phyloP scores from a whole-genome alignment of 1,284 basidiomycete genomes.

The Tremellales sp. region DNA sequence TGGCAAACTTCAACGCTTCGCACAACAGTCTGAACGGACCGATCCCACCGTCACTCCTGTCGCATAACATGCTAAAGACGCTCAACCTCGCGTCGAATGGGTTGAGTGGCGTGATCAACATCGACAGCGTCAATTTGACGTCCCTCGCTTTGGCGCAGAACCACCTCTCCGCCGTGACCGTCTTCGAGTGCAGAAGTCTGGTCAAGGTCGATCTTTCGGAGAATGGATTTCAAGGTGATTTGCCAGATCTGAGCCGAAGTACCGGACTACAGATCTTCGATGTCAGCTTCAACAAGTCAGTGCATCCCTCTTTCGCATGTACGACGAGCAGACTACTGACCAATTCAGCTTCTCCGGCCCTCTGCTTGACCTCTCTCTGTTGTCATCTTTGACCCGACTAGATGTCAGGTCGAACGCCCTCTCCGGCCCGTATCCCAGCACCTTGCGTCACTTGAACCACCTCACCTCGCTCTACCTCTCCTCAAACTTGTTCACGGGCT shows the following conservation, averaged over 20 bases:
- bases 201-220: conserved; percentile 7
- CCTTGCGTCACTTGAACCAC: not conserved
- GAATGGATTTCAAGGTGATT: conserved; percentile 7
- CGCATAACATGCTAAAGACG: conserved; percentile 6
- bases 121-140: conserved; percentile 1
- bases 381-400: conserved; percentile 14
- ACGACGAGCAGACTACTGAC: not conserved
- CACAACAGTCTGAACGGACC: conserved; percentile 7
- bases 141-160: conserved; percentile 5
- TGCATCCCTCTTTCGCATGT: not conserved
- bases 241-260: conserved; percentile 13
- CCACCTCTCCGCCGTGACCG: conserved; percentile 3
- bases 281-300: conserved; percentile 15
- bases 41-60: conserved; percentile 10
- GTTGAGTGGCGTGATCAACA: conserved; percentile 5
- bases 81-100: conserved; percentile 16
- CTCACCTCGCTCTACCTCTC: conserved; percentile 17
- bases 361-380: conserved; percentile 11
- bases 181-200: conserved; percentile 1
- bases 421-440: conserved; percentile 10
- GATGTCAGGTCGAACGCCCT: conserved; percentile 17
- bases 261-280: conserved; percentile 8
- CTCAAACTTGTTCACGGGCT: conserved; percentile 13
- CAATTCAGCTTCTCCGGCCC: too few relatives aligned
- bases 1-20: conserved; percentile 14